Evolutionary conservation across 2,329 filamentous ascomycete genomes (phyloP).

Genomic region (Neoscytalidium dimidiatum): DNA sequence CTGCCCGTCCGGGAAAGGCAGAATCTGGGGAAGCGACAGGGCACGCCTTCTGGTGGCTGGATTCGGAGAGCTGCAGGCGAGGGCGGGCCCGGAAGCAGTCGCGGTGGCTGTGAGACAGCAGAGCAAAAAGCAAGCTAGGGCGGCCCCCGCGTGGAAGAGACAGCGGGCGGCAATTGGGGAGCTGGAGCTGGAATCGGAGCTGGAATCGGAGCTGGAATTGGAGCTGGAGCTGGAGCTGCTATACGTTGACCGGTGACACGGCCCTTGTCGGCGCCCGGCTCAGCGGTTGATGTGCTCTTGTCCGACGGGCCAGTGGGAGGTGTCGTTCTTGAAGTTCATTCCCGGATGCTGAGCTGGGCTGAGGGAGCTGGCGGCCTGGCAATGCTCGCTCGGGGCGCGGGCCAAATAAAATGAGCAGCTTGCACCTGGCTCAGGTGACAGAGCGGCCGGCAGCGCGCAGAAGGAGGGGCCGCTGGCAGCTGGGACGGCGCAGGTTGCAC

Average conservation of each 20-base stretch:
- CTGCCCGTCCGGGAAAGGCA: conserved; percentile 6
- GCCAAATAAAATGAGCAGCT: not conserved
- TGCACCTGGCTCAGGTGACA: conserved; percentile 14
- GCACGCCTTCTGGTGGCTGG: not conserved
- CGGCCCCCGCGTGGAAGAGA: not conserved
- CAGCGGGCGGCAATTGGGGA: not conserved
- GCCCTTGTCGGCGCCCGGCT: conserved; percentile 21
- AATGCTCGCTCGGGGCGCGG: not conserved
- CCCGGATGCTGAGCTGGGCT: conserved; percentile 25
- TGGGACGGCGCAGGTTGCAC: not conserved
- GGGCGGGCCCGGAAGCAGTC: no score
- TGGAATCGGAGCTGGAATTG: not conserved
- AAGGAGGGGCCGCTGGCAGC: not conserved
- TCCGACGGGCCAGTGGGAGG: conserved; percentile 47
- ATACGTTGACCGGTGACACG: not conserved
- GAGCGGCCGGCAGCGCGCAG: not conserved
- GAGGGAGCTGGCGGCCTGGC: not conserved
- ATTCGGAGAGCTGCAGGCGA: conserved; percentile 10
- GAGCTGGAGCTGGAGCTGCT: not conserved
- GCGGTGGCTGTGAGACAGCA: conserved; percentile 2
- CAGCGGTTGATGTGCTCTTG: conserved; percentile 48
- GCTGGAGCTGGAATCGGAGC: no score
- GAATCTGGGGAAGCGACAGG: conserved; percentile 15
- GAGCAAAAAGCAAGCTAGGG: conserved; percentile 15
- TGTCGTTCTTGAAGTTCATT: conserved; percentile 46